Evolutionary conservation across 495 filamentous ascomycete species (phyloP), one percentile per base, ranked within the genome.

Genomic region (Melanomma pulvis-pyrius): DNA sequence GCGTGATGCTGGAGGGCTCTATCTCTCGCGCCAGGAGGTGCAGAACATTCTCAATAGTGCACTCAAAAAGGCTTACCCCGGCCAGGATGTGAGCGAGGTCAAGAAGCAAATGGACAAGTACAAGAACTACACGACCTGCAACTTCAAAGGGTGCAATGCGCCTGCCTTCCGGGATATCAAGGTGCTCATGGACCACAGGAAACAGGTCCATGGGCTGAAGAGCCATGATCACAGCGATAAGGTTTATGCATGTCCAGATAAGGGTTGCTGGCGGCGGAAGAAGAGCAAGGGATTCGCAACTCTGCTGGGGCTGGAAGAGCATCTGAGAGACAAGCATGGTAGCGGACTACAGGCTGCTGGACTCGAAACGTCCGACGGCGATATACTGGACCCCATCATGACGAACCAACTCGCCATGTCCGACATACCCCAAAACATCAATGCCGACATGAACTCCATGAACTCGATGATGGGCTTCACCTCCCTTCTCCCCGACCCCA

Each of bases 71-170:
- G 68, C 63, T 4, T 63, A 70, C 30, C 63, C 68, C 19, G 58
- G 63, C 1, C 58, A 66, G 30, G 62, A 67, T 51, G 29, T 69
- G 26, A 13, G 28, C 7, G 51, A 56, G 24, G 56, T 69, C 13
- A 69, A 64, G 61, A 60, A 54, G 55, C 54, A 61, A 34, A 65
- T 69, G 67, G 67, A 69, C 22, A 69, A 65, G 55, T 69, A 69
- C 48, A 69, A 61, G 32, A 69, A 63, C 17, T 69, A 65, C 39
- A 69, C 67, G 28, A 69, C 61, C 5, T 65, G 67, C 34, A 65
- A 61, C 28, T 58, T 55, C 47, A 61, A 65, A 24, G 67, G 67
- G 7, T 69, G 67, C 56, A 28, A 49, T 41, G 67, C 67, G 22
- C 61, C 54, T 9, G 55, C 61, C 11, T 69, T 69, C 36, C 24